A percentile compares a stretch with the other conserved stretches of the same genome.
phyloP scores from a whole-genome alignment of 176 grass and related monocot species.

The Lolium multiflorum region DNA sequence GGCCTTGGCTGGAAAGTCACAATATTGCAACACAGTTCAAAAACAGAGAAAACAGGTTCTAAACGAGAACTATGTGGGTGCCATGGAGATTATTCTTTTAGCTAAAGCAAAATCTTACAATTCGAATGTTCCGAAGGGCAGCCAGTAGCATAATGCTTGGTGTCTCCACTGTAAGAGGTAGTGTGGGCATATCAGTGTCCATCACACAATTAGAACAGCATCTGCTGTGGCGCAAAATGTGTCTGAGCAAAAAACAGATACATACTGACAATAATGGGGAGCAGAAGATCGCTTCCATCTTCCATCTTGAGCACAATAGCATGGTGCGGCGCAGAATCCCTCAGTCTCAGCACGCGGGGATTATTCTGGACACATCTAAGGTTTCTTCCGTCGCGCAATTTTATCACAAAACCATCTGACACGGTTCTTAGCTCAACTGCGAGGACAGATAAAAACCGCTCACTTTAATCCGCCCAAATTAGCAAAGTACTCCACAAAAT shows the following conservation, averaged over 20 bases:
- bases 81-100: conserved; percentile 16
- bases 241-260: conserved; percentile 17
- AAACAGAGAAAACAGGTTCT: not conserved
- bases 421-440: conserved; percentile 88
- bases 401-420: conserved; percentile 86
- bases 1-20: conserved; percentile 74
- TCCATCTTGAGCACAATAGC: conserved; percentile 98
- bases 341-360: conserved; percentile 68
- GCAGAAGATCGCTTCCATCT: conserved; percentile 88
- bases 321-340: conserved; percentile 77
- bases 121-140: conserved; percentile 84
- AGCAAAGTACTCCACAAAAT: not conserved
- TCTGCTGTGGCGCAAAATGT: not conserved
- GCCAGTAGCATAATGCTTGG: conserved; percentile 90
- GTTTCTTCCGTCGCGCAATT: conserved; percentile 85
- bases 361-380: conserved; percentile 84
- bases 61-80: conserved; percentile 6
- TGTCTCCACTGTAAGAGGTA: conserved; percentile 75
- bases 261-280: conserved; percentile 95
- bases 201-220: conserved; percentile 29
- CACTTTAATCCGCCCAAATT: not conserved
- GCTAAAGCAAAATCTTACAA: conserved; percentile 54
- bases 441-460: not conserved
- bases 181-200: conserved; percentile 35
- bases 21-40: conserved; percentile 16